Percentiles rank a stretch among this genome's conserved stretches.
Evolutionary conservation across 768 basidiomycete species (phyloP).

Genomic region (Russula olivacea): DNA sequence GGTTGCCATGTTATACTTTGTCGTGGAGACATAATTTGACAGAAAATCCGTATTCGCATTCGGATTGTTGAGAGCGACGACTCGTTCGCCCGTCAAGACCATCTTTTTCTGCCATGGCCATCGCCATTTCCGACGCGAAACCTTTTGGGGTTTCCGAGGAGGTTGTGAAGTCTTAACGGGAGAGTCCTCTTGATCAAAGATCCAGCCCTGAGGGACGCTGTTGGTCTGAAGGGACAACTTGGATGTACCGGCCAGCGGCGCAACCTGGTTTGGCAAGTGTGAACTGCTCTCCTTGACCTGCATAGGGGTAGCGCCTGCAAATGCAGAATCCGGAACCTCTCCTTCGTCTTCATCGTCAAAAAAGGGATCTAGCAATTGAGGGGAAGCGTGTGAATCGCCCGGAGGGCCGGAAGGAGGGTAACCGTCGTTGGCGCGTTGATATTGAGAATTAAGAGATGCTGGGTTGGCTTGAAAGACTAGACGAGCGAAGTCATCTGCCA

Average conservation of each 20-base stretch:
- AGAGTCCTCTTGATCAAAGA: slow-evolving; percentile 60
- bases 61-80: slow-evolving; percentile 78
- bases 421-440: slow-evolving; percentile 47
- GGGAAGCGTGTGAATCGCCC: slow-evolving; percentile 37
- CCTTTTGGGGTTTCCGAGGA: slow-evolving; percentile 7
- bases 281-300: slow-evolving; percentile 46
- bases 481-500: slow-evolving; percentile 69
- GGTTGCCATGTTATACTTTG: slow-evolving; percentile 85
- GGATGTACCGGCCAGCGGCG: slow-evolving; percentile 53
- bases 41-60: slow-evolving; percentile 58
- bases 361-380: slow-evolving; percentile 68
- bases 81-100: slow-evolving; percentile 62
- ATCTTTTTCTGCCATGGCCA: slow-evolving; percentile 81
- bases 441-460: slow-evolving; percentile 40
- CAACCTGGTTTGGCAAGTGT: slow-evolving; percentile 53
- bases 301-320: slow-evolving; percentile 43
- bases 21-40: slow-evolving; percentile 86
- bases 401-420: slow-evolving; percentile 53
- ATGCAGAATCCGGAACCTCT: slow-evolving; percentile 61
- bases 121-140: slow-evolving; percentile 48
- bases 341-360: slow-evolving; percentile 79
- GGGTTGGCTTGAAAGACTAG: slow-evolving; percentile 71
- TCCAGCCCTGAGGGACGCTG: slow-evolving; percentile 63
- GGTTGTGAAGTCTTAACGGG: not conserved
- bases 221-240: slow-evolving; percentile 40